Evolutionary conservation across 768 basidiomycete genomes (phyloP).

Genomic region (Tylopilus felleus): DNA sequence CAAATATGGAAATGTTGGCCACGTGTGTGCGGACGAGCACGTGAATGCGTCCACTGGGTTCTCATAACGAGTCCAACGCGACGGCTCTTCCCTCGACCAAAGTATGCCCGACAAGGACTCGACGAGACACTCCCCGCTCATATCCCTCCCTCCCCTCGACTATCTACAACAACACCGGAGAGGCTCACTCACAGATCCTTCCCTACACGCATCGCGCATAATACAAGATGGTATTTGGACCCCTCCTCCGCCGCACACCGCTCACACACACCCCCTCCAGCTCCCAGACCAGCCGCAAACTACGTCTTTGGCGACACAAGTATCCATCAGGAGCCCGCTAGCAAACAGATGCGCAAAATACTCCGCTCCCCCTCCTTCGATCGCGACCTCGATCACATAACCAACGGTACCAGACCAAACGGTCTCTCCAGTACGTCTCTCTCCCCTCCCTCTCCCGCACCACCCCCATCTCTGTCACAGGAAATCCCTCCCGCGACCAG

Average conservation of each 20-base stretch:
- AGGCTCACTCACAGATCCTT: conserved; percentile 81
- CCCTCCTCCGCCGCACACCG: conserved; percentile 2
- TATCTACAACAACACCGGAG: conserved; percentile 78
- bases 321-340: conserved; percentile 38
- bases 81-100: too few relatives aligned
- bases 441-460: conserved; percentile 8
- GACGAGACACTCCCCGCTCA: conserved; percentile 48
- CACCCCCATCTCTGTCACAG: conserved; percentile 20
- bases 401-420: conserved; percentile 19
- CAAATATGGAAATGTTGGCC: conserved; percentile 8
- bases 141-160: conserved; percentile 72
- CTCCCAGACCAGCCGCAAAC: conserved; percentile 60
- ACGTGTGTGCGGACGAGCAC: conserved; percentile 31
- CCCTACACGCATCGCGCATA: conserved; percentile 53
- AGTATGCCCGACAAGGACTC: conserved; percentile 25
- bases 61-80: conserved; percentile 23
- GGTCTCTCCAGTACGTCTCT: conserved; percentile 23
- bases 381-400: conserved; percentile 27
- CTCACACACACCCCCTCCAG: conserved; percentile 31
- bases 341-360: conserved; percentile 49
- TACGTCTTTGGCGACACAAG: conserved; percentile 64
- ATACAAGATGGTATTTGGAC: conserved; percentile 21
- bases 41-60: conserved; percentile 12
- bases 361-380: conserved; percentile 57
- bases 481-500: conserved; percentile 20